Conservation (phyloP, 148 eudicot genomes). For the Linanthus parryae region DNA sequence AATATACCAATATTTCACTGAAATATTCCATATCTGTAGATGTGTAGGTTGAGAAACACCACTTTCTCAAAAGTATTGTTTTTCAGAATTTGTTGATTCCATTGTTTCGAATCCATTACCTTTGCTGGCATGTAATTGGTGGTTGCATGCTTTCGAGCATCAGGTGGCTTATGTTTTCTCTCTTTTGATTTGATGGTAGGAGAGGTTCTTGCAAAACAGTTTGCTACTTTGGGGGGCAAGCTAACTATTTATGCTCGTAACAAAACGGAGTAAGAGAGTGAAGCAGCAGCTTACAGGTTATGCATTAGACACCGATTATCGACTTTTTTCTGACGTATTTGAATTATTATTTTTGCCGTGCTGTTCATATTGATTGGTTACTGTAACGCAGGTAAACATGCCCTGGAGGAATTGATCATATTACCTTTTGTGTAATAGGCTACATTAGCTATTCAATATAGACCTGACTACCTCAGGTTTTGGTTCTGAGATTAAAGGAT, state of each 20-base stretch:
- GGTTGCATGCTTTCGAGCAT: too few species aligned
- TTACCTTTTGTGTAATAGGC: constrained; percentile 92
- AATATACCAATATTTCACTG: too few species aligned
- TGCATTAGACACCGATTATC: constrained; percentile 7
- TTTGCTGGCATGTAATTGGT: too few species aligned
- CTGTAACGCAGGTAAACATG: constrained; percentile 59
- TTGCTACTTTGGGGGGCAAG: constrained; percentile 85
- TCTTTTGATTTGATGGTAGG: constrained; percentile 36
- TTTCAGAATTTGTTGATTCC: too few species aligned
- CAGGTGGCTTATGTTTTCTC: too few species aligned
- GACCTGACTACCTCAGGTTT: too few species aligned
- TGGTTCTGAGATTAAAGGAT: too few species aligned
- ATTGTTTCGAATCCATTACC: too few species aligned
- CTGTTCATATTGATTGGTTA: background rate
- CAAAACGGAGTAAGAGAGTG: constrained; percentile 74
- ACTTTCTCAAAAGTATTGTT: too few species aligned
- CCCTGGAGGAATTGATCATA: constrained; percentile 65
- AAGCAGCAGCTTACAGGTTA: constrained; percentile 73
- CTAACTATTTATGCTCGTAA: constrained; percentile 87
- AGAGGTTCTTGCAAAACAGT: constrained; percentile 82
- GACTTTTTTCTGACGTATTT: background rate
- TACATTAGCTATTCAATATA: too few species aligned
- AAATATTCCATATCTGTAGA: too few species aligned
- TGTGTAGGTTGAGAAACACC: too few species aligned
- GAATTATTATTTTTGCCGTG: background rate